Evolutionary conservation across 495 filamentous ascomycete genomes (phyloP), one percentile per base, ranked within the genome.

Genomic region (Talaromyces ruber): DNA sequence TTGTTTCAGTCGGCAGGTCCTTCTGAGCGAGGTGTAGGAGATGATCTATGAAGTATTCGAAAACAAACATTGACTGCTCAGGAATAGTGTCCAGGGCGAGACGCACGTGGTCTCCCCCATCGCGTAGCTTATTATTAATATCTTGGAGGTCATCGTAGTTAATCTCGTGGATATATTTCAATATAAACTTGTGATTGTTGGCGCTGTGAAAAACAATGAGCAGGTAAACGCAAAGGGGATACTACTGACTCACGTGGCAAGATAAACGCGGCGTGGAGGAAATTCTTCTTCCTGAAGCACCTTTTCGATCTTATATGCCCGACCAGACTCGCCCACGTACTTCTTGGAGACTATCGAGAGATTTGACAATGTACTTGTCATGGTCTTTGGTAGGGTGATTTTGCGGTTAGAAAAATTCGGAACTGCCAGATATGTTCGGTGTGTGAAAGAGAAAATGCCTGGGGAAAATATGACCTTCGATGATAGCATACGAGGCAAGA

Each of bases 1-100:
- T 76, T 59, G 66, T 59, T 11, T 59, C 51, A 29, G 77, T 45
- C 22, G 77, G 63, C 14, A 79, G 55, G 53, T 73, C 62, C 58
- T 76, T 73, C 52, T 74, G 74, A 57, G 67, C 76, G 58, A 81
- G 73, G 61, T 64, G 66, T 43, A 80, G 73, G 12, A 80, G 66
- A 64, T 80, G 68, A 51, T 76, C 77, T 7, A 68, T 75, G 56
- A 79, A 66, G 63, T 81, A 75, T 54, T 79, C 70, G 58, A 74
- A 80, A 58, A 81, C 75, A 65, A 81, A 77, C 71, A 79, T 78
- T 11, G 72, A 75, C 64, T 72, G 68, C 21, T 76, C 75, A 2
- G 79, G 77, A 59, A 81, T 71, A 37, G 69, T 76, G 62, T 81
- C 79, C 56, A 66, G 60, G 24, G 71, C 59, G 22, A 39, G 57